phyloP scores from a whole-genome alignment of 106 monocot species.

The Acanthochlamys bracteata region DNA sequence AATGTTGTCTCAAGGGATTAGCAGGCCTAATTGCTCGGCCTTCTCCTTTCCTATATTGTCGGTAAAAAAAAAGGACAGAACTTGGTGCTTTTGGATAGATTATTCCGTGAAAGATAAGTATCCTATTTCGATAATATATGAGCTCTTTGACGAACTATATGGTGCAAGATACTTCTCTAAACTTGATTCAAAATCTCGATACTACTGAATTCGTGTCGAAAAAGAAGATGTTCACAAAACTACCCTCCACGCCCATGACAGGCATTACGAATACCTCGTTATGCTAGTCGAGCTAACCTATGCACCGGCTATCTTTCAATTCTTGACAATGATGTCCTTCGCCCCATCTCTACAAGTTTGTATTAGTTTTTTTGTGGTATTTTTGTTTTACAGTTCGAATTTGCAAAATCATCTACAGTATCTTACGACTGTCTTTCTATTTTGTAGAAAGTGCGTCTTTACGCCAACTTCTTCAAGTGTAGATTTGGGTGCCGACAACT shows the following conservation, averaged over 20 bases:
- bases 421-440: not conserved
- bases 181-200: not conserved
- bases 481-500: not conserved
- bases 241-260: not conserved
- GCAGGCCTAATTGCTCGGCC: not conserved
- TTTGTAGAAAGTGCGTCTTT: not conserved
- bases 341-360: not conserved
- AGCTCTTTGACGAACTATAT: not conserved
- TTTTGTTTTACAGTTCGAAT: not conserved
- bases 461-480: slow-evolving; percentile 1
- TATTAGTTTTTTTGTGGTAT: slow-evolving; percentile 1
- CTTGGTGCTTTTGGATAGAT: not conserved
- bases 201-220: not conserved
- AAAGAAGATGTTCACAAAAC: not conserved
- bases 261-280: not conserved
- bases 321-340: not conserved
- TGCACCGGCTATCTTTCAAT: not conserved
- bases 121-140: not conserved
- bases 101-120: not conserved
- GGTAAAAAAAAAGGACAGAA: not conserved
- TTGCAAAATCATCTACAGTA: not conserved
- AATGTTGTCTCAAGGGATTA: not conserved
- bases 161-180: not conserved
- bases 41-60: not conserved
- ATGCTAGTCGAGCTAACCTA: not conserved